phyloP scores from a whole-genome alignment of 2,329 filamentous ascomycete species.

The Colletotrichum zoysiae region DNA sequence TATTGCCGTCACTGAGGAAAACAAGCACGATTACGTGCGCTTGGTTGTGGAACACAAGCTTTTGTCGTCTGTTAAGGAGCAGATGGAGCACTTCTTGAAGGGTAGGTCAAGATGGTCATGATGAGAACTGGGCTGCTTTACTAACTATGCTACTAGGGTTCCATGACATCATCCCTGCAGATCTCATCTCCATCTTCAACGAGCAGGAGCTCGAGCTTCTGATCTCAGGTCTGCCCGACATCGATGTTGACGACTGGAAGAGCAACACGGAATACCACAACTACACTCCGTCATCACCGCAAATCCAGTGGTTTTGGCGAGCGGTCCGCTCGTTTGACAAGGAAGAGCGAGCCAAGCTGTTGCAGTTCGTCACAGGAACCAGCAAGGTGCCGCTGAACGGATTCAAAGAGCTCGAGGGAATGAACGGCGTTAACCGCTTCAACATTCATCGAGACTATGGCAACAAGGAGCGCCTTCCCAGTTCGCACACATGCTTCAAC shows the following conservation, averaged over 20 bases:
- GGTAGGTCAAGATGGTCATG: constrained; percentile 61
- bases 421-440: constrained; percentile 98
- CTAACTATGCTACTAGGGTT: constrained; percentile 72
- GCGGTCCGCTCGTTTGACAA: constrained; percentile 98
- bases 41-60: constrained; percentile 95
- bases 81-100: constrained; percentile 92
- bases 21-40: constrained; percentile 98
- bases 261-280: constrained; percentile 99
- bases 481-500: constrained; percentile 99
- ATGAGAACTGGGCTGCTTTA: not conserved
- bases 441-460: constrained; percentile 99
- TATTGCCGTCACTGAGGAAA: constrained; percentile 94
- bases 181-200: constrained; percentile 96
- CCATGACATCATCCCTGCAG: constrained; percentile 96
- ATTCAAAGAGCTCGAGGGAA: constrained; percentile 98
- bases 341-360: constrained; percentile 95
- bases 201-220: constrained; percentile 97
- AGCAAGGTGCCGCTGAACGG: constrained; percentile 98
- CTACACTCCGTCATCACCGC: constrained; percentile 91
- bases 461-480: constrained; percentile 94
- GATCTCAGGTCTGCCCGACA: constrained; percentile 96
- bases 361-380: constrained; percentile 98
- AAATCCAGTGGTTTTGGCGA: constrained; percentile 99
- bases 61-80: constrained; percentile 90
- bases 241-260: constrained; percentile 99